phyloP scores from a whole-genome alignment of 176 grass and related monocot species.

The Aechmea fasciata region DNA sequence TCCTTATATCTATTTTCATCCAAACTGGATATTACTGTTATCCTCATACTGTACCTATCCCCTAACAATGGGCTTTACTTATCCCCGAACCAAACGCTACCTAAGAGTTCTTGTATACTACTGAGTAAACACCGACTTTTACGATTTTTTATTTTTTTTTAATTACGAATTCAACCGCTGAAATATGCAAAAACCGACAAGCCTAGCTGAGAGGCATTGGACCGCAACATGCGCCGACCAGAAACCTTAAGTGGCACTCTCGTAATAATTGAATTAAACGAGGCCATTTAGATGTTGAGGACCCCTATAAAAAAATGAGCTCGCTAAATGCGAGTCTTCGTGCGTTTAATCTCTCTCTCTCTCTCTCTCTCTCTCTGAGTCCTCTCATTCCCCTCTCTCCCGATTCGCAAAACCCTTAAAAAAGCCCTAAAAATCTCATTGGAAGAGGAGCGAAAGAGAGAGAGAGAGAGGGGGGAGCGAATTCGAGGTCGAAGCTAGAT shows the following conservation, averaged over 20 bases:
- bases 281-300: neutral
- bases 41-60: no score
- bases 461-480: neutral
- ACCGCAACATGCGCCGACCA: no score
- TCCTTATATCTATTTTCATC: no score
- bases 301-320: neutral
- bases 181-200: no score
- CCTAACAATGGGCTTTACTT: no score
- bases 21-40: no score
- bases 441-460: neutral
- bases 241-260: neutral
- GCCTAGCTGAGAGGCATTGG: no score
- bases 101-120: no score
- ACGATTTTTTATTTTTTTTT: no score
- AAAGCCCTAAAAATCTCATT: conserved; percentile 1
- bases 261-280: neutral
- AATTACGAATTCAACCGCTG: no score
- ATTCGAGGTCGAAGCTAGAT: neutral
- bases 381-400: conserved; percentile 3
- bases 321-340: neutral
- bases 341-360: neutral
- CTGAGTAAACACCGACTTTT: no score
- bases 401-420: neutral
- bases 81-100: no score
- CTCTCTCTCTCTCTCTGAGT: neutral